A percentile compares a stretch with the other conserved stretches of the same genome.
Conservation (phyloP, 2,329 filamentous ascomycete genomes). For the Boeremia exigua region DNA sequence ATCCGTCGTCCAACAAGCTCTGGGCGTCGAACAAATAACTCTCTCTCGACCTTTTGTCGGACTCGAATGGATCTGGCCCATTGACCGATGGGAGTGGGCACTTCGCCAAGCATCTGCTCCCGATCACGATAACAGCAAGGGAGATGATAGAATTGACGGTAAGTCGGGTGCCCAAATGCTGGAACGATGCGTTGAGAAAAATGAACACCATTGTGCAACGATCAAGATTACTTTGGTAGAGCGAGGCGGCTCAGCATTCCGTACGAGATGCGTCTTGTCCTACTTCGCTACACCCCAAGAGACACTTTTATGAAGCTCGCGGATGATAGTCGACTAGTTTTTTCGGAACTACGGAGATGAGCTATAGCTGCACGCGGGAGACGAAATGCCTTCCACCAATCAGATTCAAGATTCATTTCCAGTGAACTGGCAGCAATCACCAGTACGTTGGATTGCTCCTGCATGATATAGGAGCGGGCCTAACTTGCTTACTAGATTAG, state of each 20-base stretch:
- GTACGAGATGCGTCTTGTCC: too few relatives aligned
- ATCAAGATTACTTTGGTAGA: slow-evolving; percentile 1
- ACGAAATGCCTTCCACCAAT: slow-evolving; percentile 1
- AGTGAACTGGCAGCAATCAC: background rate
- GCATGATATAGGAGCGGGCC: background rate
- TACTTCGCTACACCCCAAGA: too few relatives aligned
- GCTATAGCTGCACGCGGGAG: background rate
- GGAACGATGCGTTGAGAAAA: background rate
- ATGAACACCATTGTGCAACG: background rate
- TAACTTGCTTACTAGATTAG: background rate
- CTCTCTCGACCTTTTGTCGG: slow-evolving; percentile 1
- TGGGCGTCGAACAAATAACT: background rate
- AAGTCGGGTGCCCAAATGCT: background rate
- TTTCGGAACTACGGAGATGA: slow-evolving; percentile 1
- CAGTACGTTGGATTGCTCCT: background rate
- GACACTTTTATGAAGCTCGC: slow-evolving; percentile 1
- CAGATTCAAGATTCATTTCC: background rate
- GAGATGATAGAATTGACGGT: background rate
- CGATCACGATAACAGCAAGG: background rate
- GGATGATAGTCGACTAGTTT: background rate
- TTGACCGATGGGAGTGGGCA: background rate
- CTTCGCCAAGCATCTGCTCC: slow-evolving; percentile 1
- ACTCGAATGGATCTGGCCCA: background rate
- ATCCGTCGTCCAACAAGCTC: background rate
- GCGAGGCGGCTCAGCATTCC: slow-evolving; percentile 1